Conservation (phyloP, 2,329 filamentous ascomycete species). For the Atkinsonella texensis region DNA sequence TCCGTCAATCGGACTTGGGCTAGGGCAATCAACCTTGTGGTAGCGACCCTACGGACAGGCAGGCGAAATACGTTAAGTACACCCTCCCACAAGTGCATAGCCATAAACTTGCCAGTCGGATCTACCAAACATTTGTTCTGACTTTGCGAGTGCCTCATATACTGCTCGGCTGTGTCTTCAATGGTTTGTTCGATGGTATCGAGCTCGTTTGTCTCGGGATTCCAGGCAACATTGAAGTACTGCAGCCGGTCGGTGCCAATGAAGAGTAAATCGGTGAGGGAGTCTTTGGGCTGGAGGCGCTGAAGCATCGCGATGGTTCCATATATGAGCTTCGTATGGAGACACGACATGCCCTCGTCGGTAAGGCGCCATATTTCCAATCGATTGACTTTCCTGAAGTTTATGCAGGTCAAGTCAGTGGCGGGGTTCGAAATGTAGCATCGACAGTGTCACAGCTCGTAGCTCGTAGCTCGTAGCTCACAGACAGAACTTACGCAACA, state of each 20-base stretch:
- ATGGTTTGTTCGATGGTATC: conserved; percentile 40
- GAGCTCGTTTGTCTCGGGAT: conserved; percentile 40
- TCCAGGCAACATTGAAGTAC: conserved; percentile 86
- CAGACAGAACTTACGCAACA: conserved; percentile 55
- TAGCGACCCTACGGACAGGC: conserved; percentile 31
- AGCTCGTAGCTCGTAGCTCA: too few species aligned
- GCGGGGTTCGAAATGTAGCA: not conserved
- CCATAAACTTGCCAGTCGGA: conserved; percentile 53
- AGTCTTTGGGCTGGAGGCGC: conserved; percentile 62
- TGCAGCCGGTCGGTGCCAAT: conserved; percentile 81
- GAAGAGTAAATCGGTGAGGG: conserved; percentile 73
- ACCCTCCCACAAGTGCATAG: conserved; percentile 48
- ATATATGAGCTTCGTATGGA: conserved; percentile 61
- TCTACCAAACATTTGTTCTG: conserved; percentile 77
- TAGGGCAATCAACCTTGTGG: conserved; percentile 33
- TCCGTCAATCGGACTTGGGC: conserved; percentile 46
- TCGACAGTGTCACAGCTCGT: not conserved
- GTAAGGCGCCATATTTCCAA: conserved; percentile 70
- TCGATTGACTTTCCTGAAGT: conserved; percentile 63
- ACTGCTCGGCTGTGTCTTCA: conserved; percentile 42
- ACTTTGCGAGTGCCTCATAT: conserved; percentile 67
- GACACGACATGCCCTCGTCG: conserved; percentile 51
- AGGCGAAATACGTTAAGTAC: conserved; percentile 44
- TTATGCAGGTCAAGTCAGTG: conserved; percentile 4
- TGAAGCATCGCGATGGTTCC: conserved; percentile 81